Base-by-base conservation (phyloP, 2,329 filamentous ascomycete genomes). In the Alternaria triticimaculans region DNA sequence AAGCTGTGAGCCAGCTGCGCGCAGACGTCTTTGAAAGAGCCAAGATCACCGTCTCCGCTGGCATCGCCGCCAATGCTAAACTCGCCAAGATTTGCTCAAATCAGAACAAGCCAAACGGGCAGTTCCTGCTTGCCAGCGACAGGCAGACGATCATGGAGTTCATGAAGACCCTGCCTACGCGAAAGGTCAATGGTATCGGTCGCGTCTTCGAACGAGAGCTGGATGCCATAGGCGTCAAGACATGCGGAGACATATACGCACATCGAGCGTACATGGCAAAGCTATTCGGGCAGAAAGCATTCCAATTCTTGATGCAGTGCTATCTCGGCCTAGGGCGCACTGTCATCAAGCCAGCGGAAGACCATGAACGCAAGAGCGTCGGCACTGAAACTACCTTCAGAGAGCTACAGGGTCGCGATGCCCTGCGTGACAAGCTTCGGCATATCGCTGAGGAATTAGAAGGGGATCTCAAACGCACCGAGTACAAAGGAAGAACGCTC, bases 61-160 rank as follows among this genome's bases (percentile, higher is more conserved):
- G 96, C 1, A 97, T 99, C 64, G 95, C 94, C 1, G 92, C 93
- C 2, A 99, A 99, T 78, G 90, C 94, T 0, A 95, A 94, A 76
- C 85, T 99, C 14, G 95, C 96, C 28, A 99, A 99, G 80, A 97
- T 99, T 30, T 93, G 92, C 72, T 97, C 93, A 18, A 97, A 99
- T 76, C 88, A 91, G 78, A 97, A 98, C 80, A 99, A 99, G 76
- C 96, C 96, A 0, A 97, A 99, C 72, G 96, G 96, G 0, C 96
- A 98, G 76, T 98, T 91, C 71, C 82, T 87, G 10, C 83, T 98
- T 2, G 86, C 90, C 0, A 92, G 86, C 56, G 90, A 97, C 44
- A 87, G 94, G 10, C 81, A 83, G 25, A 86, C 88, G 1, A 93
- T 99, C 63, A 89, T 98, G 87, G 82, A 86, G 0, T 98, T 97